Conservation (phyloP, 768 basidiomycete species). For the Boletales sp. region DNA sequence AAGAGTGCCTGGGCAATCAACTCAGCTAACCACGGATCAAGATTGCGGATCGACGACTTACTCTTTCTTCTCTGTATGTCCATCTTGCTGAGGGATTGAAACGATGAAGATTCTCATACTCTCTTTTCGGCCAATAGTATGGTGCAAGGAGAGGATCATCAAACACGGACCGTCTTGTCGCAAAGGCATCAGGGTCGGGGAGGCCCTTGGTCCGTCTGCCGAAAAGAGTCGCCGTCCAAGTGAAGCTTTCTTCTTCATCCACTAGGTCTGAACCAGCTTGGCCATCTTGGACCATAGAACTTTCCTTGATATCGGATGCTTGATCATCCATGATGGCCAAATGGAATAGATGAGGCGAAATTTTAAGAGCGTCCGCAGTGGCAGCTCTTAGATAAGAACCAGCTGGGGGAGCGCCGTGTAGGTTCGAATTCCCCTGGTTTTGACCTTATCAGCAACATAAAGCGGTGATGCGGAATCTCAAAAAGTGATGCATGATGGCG, state of each 20-base stretch:
- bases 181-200: slow-evolving; percentile 34
- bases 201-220: neutral
- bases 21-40: neutral
- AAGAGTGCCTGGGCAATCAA: slow-evolving; percentile 37
- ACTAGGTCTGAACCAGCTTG: slow-evolving; percentile 3
- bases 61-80: slow-evolving; percentile 55
- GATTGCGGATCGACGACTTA: slow-evolving; percentile 11
- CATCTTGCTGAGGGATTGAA: slow-evolving; percentile 58
- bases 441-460: neutral
- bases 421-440: neutral
- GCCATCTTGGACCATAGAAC: neutral
- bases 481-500: too few relatives aligned
- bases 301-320: neutral
- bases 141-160: slow-evolving; percentile 46
- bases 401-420: neutral
- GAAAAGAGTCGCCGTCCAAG: slow-evolving; percentile 5
- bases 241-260: slow-evolving; percentile 2
- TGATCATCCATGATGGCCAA: neutral
- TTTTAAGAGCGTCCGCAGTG: neutral
- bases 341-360: neutral
- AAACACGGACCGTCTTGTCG: slow-evolving; percentile 50
- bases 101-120: slow-evolving; percentile 54
- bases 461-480: too few relatives aligned
- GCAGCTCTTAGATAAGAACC: neutral
- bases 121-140: slow-evolving; percentile 43